Percentiles rank a stretch among this genome's conserved stretches.
Conservation (phyloP, 192 early-diverging fungal genomes). For the Paraglomus brasilianum region DNA sequence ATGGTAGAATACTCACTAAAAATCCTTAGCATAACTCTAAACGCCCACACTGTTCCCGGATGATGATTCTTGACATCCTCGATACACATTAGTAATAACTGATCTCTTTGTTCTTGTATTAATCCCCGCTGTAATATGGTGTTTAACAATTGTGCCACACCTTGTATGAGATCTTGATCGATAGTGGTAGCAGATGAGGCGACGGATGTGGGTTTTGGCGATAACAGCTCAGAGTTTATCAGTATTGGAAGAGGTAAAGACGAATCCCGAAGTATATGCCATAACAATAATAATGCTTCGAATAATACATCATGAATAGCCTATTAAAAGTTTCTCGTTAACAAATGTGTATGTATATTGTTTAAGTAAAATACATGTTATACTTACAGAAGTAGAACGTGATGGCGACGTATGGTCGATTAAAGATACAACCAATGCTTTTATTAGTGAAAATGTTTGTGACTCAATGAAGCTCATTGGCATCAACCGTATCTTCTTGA, state of each 20-base stretch:
- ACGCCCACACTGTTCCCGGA: conserved; percentile 45
- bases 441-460: conserved; percentile 30
- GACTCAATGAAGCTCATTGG: conserved; percentile 38
- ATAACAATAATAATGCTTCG: conserved; percentile 41
- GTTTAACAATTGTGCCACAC: conserved; percentile 33
- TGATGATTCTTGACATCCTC: conserved; percentile 41
- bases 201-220: conserved; percentile 6
- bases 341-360: neutral
- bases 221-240: conserved; percentile 22
- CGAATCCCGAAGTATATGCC: conserved; percentile 45
- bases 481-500: conserved; percentile 41
- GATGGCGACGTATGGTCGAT: too few species aligned
- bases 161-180: conserved; percentile 38
- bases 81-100: conserved; percentile 37
- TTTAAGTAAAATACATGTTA: neutral
- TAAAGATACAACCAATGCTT: conserved; percentile 10
- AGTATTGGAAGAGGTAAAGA: conserved; percentile 25
- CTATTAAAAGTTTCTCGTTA: conserved; percentile 22
- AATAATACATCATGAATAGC: conserved; percentile 37
- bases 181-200: conserved; percentile 26
- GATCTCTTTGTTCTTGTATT: conserved; percentile 32
- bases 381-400: neutral
- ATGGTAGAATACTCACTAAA: conserved; percentile 32
- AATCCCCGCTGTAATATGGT: conserved; percentile 39
- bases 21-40: conserved; percentile 40